Conservation (phyloP, 257 asterid species). For the Prunella vulgaris region DNA sequence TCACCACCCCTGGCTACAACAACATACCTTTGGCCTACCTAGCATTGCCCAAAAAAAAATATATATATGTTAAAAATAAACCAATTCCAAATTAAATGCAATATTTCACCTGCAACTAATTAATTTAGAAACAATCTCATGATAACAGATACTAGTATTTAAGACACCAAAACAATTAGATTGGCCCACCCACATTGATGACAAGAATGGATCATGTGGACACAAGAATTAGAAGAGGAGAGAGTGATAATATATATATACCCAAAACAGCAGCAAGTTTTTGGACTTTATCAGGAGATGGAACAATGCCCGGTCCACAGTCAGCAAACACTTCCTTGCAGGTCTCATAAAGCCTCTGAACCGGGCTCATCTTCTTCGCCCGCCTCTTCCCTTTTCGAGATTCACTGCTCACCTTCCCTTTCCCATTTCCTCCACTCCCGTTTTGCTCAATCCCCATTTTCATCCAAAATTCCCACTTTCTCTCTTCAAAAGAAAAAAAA, state of each 20-base stretch:
- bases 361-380: slow-evolving; percentile 37
- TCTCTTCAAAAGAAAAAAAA: too few species aligned
- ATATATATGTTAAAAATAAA: too few species aligned
- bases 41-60: too few species aligned
- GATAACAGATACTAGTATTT: too few species aligned
- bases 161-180: background rate
- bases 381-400: slow-evolving; percentile 44
- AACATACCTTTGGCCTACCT: background rate
- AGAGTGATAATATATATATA: slow-evolving; percentile 12
- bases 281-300: slow-evolving; percentile 59
- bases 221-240: background rate
- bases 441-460: slow-evolving; percentile 63
- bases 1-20: background rate
- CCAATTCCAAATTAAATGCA: too few species aligned
- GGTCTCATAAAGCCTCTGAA: slow-evolving; percentile 70
- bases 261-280: slow-evolving; percentile 69
- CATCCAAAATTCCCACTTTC: slow-evolving; percentile 17
- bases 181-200: slow-evolving; percentile 8
- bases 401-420: slow-evolving; percentile 37
- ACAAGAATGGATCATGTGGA: background rate
- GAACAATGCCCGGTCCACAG: slow-evolving; percentile 83
- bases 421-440: slow-evolving; percentile 38
- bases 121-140: too few species aligned
- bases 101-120: too few species aligned
- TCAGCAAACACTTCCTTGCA: slow-evolving; percentile 73